Evolutionary conservation across 108 stramenopile species (phyloP).

Genomic region (Discostella pseudostelligera): DNA sequence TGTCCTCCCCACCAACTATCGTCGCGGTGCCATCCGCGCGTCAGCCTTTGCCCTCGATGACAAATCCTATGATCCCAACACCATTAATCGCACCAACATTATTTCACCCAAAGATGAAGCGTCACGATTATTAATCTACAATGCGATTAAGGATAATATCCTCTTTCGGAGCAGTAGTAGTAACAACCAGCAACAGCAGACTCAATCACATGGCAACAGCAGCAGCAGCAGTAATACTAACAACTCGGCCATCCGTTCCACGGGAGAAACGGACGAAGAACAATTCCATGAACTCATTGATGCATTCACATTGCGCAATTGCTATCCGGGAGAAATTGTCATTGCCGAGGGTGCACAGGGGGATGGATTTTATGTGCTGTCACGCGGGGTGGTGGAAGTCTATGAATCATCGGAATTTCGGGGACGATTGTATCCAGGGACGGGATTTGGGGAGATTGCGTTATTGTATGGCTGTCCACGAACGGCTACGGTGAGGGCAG

Average conservation of each 20-base stretch:
- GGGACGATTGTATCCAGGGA: conserved; percentile 39
- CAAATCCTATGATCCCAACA: background rate
- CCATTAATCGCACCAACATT: conserved; percentile 16
- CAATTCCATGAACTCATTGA: conserved; percentile 54
- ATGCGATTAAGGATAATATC: conserved; percentile 66
- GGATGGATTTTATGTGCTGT: conserved; percentile 67
- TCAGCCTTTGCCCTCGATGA: conserved; percentile 6
- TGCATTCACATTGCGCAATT: conserved; percentile 46
- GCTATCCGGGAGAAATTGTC: conserved; percentile 29
- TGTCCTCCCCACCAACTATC: background rate
- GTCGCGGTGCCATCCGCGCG: conserved; percentile 1
- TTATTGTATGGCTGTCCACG: conserved; percentile 80
- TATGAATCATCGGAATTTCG: conserved; percentile 38
- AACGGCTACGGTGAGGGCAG: conserved; percentile 58
- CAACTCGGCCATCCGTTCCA: too few species aligned
- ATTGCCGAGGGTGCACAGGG: conserved; percentile 69
- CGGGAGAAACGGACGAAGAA: too few species aligned
- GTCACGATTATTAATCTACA: conserved; percentile 54
- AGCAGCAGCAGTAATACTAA: conserved; percentile 37
- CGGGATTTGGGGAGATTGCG: conserved; percentile 84
- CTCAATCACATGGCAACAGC: too few species aligned
- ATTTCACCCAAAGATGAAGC: conserved; percentile 57
- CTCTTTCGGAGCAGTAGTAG: conserved; percentile 46
- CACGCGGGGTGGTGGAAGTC: conserved; percentile 53
- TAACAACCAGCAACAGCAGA: too few species aligned